These are phyloP conservation scores for Linnemannia hyalina DNA, from an alignment of 192 early-diverging fungal genomes.

Conservation along the genomic window DNA sequence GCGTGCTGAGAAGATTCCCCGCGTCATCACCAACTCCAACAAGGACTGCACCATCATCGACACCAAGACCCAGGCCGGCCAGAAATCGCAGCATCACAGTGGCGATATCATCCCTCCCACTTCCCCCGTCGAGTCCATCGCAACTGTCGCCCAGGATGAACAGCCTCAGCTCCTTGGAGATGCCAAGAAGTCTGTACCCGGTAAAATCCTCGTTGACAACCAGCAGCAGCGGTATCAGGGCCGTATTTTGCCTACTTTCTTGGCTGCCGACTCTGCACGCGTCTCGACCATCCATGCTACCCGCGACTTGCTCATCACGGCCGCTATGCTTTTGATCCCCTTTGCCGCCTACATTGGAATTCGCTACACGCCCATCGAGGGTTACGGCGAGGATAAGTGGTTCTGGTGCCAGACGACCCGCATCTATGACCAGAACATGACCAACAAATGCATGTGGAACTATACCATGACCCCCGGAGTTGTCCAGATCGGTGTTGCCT, in stretches of 20 bases:
- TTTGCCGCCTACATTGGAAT: not conserved
- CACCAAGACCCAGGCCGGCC: not conserved
- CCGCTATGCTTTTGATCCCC: not conserved
- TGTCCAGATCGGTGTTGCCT: not conserved
- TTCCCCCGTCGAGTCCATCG: not conserved
- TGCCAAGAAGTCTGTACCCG: not conserved
- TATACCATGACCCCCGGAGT: slow-evolving; percentile 22
- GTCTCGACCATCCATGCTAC: not conserved
- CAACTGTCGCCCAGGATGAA: slow-evolving; percentile 15
- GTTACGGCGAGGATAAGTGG: slow-evolving; percentile 1
- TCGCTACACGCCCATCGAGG: slow-evolving; percentile 5
- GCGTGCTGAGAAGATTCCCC: slow-evolving; percentile 24
- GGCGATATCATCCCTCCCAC: not conserved
- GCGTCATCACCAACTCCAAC: not conserved
- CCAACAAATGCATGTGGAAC: slow-evolving; percentile 32
- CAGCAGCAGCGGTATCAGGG: not conserved
- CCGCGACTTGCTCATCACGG: slow-evolving; percentile 9
- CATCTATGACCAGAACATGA: slow-evolving; percentile 25
- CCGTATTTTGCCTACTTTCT: not conserved
- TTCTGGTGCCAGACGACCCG: slow-evolving; percentile 19
- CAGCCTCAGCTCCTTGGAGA: slow-evolving; percentile 14
- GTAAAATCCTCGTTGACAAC: not conserved
- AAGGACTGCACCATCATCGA: not conserved
- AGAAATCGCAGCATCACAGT: not conserved
- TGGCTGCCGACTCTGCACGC: slow-evolving; percentile 3